phyloP scores from a whole-genome alignment of 768 basidiomycete genomes.

The Tricholoma matsutake region DNA sequence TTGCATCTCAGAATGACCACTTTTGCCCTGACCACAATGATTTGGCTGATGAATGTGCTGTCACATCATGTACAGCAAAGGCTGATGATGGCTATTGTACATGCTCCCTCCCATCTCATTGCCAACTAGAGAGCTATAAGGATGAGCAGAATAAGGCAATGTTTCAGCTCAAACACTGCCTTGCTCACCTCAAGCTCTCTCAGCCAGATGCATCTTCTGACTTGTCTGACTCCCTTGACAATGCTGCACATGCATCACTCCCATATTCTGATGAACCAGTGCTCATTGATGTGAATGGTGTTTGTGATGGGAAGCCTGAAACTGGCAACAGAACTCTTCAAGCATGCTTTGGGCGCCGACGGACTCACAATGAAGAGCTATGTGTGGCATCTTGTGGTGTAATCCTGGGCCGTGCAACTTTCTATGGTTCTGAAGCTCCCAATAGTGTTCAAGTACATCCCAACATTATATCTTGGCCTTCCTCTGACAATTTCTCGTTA shows the following conservation, averaged over 20 bases:
- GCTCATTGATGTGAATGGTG: constrained; percentile 9
- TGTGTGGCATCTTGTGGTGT: constrained; percentile 32
- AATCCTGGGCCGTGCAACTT: constrained; percentile 26
- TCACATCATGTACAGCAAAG: constrained; percentile 14
- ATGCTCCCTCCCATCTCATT: constrained; percentile 19
- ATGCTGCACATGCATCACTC: no score
- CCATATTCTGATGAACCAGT: constrained; percentile 21
- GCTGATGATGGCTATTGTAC: constrained; percentile 14
- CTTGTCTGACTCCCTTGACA: background rate
- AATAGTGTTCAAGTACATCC: no score
- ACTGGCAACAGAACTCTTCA: constrained; percentile 19
- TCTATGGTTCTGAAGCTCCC: no score
- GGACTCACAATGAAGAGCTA: constrained; percentile 33
- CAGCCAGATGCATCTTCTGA: no score
- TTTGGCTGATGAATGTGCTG: constrained; percentile 15
- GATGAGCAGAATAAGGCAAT: constrained; percentile 19
- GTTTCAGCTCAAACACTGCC: constrained; percentile 19
- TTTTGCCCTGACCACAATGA: constrained; percentile 23
- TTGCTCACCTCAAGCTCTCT: background rate
- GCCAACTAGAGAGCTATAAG: constrained; percentile 17
- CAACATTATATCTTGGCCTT: no score
- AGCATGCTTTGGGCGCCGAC: constrained; percentile 25
- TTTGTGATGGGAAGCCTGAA: constrained; percentile 22
- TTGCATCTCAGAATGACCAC: constrained; percentile 11
- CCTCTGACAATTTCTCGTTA: no score